Evolutionary conservation across 805 yeast genomes (phyloP), one percentile per base, ranked within the genome.

Genomic region (Yamadazyma sp.): DNA sequence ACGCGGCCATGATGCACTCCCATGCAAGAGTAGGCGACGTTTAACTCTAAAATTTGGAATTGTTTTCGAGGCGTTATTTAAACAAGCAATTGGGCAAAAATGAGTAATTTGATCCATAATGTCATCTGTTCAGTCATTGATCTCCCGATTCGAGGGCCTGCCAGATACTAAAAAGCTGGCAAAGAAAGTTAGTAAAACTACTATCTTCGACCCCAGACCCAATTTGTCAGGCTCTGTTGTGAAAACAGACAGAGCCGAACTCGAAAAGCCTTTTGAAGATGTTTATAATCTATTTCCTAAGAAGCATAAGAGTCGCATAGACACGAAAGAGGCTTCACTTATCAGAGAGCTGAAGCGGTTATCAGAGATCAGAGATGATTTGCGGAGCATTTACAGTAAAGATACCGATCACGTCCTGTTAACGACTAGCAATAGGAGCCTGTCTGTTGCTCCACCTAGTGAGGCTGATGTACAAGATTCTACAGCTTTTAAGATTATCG

Each of bases 1-100:
- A 88, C 84, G 53, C 88, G 80, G 34, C 10, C n/a, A 12, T n/a
- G 15, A 23, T 18, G 30, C 26, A 17, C 11, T 19, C 20, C 24
- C 21, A 30, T 30, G 33, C 33, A 30, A 30, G 33, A 30, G 25
- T 13, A 11, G 25, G 33, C 33, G 33, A 19, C 33, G 24, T 30
- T 30, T 20, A 30, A 20, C 23, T 20, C 20, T 30, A 30, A 30
- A 19, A 11, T 13, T 19, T 30, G 15, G 13, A 19, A 11, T 10
- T 9, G 12, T 18, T 9, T 13, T 7, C 5, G 33, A 25, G 25
- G 14, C n/a, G 19, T 30, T 30, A 30, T 30, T 20, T 30, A 30
- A 30, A 20, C 23, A 19, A 18, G 22, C 17, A n/a, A 30, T 13
- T 10, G 6, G 24, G n/a, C n/a, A 31, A 17, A 15, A 19, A 14